Evolutionary conservation across 352 stramenopile species (phyloP).

Genomic region (Halophytophthora batemanensis): DNA sequence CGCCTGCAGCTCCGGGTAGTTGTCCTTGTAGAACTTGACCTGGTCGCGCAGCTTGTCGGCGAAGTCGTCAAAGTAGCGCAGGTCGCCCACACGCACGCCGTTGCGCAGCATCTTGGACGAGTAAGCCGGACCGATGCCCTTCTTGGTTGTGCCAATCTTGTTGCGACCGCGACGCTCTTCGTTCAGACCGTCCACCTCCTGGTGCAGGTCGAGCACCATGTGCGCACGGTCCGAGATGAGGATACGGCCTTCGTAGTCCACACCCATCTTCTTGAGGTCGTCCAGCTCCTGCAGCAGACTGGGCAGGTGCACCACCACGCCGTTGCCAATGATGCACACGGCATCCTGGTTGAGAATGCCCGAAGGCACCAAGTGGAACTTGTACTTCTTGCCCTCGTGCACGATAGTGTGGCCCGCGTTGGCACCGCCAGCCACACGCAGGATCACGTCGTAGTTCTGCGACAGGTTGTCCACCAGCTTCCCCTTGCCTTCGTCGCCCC

Average conservation of each 20-base stretch:
- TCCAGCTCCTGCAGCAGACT: constrained; percentile 96
- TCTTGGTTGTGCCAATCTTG: constrained; percentile 99
- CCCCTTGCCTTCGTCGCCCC: constrained; percentile 99
- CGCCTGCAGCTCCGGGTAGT: constrained; percentile 77
- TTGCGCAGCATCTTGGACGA: constrained; percentile 98
- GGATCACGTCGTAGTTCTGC: constrained; percentile 96
- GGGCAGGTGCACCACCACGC: constrained; percentile 97
- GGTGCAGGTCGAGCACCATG: constrained; percentile 99
- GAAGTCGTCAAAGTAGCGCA: constrained; percentile 90
- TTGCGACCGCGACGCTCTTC: constrained; percentile 88
- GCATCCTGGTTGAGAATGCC: constrained; percentile 96
- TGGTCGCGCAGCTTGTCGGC: constrained; percentile 90
- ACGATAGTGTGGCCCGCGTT: constrained; percentile 99
- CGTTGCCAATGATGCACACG: constrained; percentile 98
- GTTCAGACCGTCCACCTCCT: constrained; percentile 88
- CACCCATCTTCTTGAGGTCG: constrained; percentile 83
- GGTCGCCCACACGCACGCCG: constrained; percentile 95
- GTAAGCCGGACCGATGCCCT: constrained; percentile 98
- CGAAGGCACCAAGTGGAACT: constrained; percentile 98
- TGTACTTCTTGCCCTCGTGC: constrained; percentile 97
- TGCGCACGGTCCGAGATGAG: constrained; percentile 97
- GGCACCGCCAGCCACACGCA: constrained; percentile 94
- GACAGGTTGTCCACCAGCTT: constrained; percentile 96
- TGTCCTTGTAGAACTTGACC: constrained; percentile 90
- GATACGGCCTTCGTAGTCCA: constrained; percentile 93